These are phyloP conservation scores for Fomitopsis betulina DNA, from an alignment of 1,284 basidiomycete species.

Conservation along the genomic window DNA sequence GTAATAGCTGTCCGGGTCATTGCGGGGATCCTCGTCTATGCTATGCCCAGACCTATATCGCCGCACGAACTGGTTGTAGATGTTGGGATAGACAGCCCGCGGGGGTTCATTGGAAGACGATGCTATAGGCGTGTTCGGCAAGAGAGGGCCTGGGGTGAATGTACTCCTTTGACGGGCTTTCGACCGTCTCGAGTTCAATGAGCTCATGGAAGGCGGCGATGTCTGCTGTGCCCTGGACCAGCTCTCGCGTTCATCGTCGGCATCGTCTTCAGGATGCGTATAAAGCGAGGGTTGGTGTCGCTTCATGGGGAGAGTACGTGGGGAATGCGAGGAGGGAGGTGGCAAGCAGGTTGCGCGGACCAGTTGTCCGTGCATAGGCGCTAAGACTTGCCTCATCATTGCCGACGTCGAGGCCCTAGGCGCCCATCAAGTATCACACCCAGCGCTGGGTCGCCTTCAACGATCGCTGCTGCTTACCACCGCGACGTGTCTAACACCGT, in stretches of 20 bases:
- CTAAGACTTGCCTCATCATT: not conserved
- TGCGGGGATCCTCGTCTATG: conserved; percentile 59
- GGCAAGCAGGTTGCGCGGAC: not conserved
- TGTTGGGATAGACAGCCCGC: conserved; percentile 51
- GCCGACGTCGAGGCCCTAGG: not conserved
- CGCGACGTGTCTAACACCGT: not conserved
- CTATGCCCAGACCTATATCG: conserved; percentile 60
- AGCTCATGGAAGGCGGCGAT: conserved; percentile 16
- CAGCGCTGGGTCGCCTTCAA: not conserved
- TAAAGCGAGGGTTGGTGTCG: conserved; percentile 64
- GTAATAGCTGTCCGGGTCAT: conserved; percentile 72
- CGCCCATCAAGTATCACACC: not conserved
- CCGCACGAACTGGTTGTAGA: conserved; percentile 74
- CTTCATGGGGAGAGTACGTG: conserved; percentile 21
- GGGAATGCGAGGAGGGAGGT: conserved; percentile 6
- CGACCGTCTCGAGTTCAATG: conserved; percentile 20
- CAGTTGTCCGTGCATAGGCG: not conserved
- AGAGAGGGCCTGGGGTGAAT: conserved; percentile 27
- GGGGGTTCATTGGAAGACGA: conserved; percentile 21
- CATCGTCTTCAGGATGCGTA: conserved; percentile 54
- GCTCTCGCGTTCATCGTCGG: conserved; percentile 38
- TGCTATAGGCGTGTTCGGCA: conserved; percentile 22
- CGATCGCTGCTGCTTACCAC: not conserved
- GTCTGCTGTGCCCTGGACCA: conserved; percentile 32
- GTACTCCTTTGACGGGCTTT: conserved; percentile 35